These are phyloP conservation scores for Plectosphaerella plurivora DNA, from an alignment of 2,329 filamentous ascomycete species.

Conservation along the genomic window DNA sequence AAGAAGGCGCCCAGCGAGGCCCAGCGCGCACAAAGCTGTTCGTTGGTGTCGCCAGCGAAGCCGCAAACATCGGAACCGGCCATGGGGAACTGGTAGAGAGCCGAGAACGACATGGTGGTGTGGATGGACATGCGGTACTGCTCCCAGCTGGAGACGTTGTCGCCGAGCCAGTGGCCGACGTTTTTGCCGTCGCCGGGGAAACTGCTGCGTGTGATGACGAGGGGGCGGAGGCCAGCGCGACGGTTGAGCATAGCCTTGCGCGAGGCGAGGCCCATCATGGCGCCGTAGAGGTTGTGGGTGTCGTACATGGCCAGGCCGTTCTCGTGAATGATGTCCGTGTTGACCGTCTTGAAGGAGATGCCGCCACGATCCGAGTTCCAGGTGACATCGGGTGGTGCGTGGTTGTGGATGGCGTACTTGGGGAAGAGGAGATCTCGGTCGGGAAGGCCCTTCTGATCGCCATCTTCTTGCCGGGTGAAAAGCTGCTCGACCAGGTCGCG, in stretches of 20 bases:
- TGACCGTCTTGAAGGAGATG: conserved; percentile 54
- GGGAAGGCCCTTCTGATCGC: conserved; percentile 13
- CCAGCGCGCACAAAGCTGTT: conserved; percentile 65
- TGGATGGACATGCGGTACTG: conserved; percentile 33
- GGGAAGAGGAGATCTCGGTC: conserved; percentile 14
- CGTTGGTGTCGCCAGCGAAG: conserved; percentile 60
- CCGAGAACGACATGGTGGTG: conserved; percentile 20
- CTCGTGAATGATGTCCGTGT: conserved; percentile 63
- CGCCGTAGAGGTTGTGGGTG: conserved; percentile 73
- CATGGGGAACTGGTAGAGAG: conserved; percentile 66
- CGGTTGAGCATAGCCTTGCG: conserved; percentile 62
- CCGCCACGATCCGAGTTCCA: conserved; percentile 24
- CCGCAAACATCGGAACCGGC: conserved; percentile 72
- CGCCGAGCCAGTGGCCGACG: conserved; percentile 58
- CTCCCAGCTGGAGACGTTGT: conserved; percentile 51
- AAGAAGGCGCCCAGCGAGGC: conserved; percentile 65
- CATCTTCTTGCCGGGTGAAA: conserved; percentile 31
- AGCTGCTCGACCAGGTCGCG: background rate
- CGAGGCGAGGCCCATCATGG: conserved; percentile 66
- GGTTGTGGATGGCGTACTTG: conserved; percentile 13
- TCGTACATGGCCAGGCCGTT: conserved; percentile 68
- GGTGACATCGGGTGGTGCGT: conserved; percentile 1
- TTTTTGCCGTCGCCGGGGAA: conserved; percentile 67
- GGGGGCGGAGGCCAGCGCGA: conserved; percentile 58
- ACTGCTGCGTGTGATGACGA: conserved; percentile 72